Percentiles rank a stretch among this genome's conserved stretches.
phyloP scores from a whole-genome alignment of 2,329 filamentous ascomycete genomes.

The Microdochium bolleyi region DNA sequence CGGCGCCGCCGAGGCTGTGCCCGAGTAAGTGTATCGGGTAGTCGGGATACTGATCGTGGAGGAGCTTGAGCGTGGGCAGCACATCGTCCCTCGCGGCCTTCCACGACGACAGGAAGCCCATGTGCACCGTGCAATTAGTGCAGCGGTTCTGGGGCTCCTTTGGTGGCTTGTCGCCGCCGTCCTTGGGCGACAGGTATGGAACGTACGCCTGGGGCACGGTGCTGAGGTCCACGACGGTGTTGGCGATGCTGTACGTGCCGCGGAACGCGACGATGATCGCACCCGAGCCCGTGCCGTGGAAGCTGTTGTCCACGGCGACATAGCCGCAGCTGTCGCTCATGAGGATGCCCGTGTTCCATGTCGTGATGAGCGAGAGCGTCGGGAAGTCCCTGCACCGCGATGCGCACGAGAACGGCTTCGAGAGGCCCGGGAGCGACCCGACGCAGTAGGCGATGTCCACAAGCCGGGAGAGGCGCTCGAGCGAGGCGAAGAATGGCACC shows the following conservation, averaged over 20 bases:
- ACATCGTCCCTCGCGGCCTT: constrained; percentile 62
- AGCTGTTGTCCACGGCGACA: constrained; percentile 65
- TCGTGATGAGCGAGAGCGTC: constrained; percentile 67
- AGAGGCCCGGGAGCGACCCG: constrained; percentile 72
- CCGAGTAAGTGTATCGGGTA: constrained; percentile 76
- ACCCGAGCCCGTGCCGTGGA: constrained; percentile 10
- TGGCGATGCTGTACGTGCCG: constrained; percentile 88
- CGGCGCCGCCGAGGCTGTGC: constrained; percentile 86
- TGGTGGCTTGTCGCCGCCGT: constrained; percentile 24
- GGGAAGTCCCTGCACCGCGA: constrained; percentile 83
- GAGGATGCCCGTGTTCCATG: constrained; percentile 85
- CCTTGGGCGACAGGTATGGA: constrained; percentile 63
- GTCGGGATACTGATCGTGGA: constrained; percentile 54
- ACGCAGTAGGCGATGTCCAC: constrained; percentile 96
- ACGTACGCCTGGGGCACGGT: constrained; percentile 86
- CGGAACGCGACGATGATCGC: constrained; percentile 81
- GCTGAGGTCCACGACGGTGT: constrained; percentile 84
- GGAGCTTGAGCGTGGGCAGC: constrained; percentile 54
- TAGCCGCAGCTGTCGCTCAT: constrained; percentile 91
- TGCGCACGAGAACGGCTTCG: constrained; percentile 74
- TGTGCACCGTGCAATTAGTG: constrained; percentile 84
- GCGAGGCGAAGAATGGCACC: constrained; percentile 60
- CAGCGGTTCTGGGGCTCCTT: constrained; percentile 49
- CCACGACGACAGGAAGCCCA: constrained; percentile 85
- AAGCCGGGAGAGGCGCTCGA: constrained; percentile 82